Evolutionary conservation across 495 filamentous ascomycete genomes (phyloP).

Genomic region (Aspergillus haitiensis): DNA sequence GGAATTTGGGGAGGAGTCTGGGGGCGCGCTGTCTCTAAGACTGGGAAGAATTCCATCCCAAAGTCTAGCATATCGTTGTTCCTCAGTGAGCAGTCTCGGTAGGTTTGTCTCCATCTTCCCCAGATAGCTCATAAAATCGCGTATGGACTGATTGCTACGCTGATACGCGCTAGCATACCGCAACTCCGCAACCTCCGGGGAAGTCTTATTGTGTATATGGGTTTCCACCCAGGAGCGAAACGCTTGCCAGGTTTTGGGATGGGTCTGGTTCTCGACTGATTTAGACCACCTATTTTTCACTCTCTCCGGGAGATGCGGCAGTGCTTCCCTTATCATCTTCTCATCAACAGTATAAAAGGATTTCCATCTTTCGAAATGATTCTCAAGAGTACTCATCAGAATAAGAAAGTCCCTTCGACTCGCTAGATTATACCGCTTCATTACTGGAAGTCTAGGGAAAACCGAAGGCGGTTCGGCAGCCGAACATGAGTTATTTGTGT

Average conservation of each 20-base stretch:
- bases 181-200: constrained; percentile 6
- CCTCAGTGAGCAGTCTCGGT: neutral
- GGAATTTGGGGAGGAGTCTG: neutral
- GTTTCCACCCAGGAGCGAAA: constrained; percentile 5
- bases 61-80: constrained; percentile 13
- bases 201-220: neutral
- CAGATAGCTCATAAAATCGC: constrained; percentile 2
- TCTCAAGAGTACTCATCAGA: constrained; percentile 2
- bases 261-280: neutral
- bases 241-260: constrained; percentile 2
- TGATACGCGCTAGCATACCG: constrained; percentile 5
- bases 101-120: constrained; percentile 4
- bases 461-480: neutral
- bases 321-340: constrained; percentile 10
- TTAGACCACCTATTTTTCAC: constrained; percentile 4
- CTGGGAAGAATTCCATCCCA: constrained; percentile 14
- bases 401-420: constrained; percentile 7
- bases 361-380: neutral
- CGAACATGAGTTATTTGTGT: no score
- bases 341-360: neutral
- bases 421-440: neutral
- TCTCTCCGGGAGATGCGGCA: neutral
- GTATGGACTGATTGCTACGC: neutral
- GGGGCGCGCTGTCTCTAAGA: neutral
- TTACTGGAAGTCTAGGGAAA: neutral